These are phyloP conservation scores for Kalmanozyma brasiliensis DNA, from an alignment of 1,284 basidiomycete species.

Conservation along the genomic window DNA sequence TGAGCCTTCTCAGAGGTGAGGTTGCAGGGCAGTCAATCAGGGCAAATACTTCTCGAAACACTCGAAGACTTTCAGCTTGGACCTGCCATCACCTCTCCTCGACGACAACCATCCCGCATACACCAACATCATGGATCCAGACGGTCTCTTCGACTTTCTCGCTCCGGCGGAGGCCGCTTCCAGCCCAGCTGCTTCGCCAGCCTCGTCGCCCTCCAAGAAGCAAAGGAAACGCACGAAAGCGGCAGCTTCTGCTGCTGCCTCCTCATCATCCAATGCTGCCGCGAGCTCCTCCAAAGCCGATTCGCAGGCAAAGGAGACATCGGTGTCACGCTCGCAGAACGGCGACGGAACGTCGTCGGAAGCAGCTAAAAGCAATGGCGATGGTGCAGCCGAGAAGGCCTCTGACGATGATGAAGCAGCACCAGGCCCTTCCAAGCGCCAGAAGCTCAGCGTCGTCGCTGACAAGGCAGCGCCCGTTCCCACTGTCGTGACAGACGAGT, in stretches of 20 bases:
- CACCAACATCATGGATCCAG: slow-evolving; percentile 45
- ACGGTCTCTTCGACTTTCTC: slow-evolving; percentile 53
- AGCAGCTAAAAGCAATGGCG: slow-evolving; percentile 3
- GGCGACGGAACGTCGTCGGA: background rate
- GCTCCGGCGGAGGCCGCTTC: slow-evolving; percentile 35
- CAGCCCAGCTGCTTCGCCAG: slow-evolving; percentile 25
- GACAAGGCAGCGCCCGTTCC: slow-evolving; percentile 37
- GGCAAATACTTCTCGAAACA: too few relatives aligned
- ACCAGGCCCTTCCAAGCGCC: slow-evolving; percentile 43
- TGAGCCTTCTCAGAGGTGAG: slow-evolving; percentile 2
- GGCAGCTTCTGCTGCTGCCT: slow-evolving; percentile 17
- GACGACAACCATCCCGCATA: background rate
- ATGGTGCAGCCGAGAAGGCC: slow-evolving; percentile 1
- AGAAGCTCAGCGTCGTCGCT: slow-evolving; percentile 19
- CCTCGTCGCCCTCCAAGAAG: slow-evolving; percentile 42
- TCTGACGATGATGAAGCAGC: slow-evolving; percentile 22
- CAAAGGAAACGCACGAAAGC: slow-evolving; percentile 42
- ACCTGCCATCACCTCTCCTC: slow-evolving; percentile 6
- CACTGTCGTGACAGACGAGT: slow-evolving; percentile 58
- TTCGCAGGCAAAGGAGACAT: slow-evolving; percentile 1
- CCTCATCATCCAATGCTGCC: slow-evolving; percentile 14
- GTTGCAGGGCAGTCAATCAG: slow-evolving; percentile 16
- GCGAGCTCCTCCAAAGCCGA: slow-evolving; percentile 1
- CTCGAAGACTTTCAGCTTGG: background rate
- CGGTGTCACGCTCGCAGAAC: slow-evolving; percentile 2